Evolutionary conservation across 345 rosid genomes (phyloP), one percentile per base, ranked within the genome.

Genomic region (Salix dunnii): DNA sequence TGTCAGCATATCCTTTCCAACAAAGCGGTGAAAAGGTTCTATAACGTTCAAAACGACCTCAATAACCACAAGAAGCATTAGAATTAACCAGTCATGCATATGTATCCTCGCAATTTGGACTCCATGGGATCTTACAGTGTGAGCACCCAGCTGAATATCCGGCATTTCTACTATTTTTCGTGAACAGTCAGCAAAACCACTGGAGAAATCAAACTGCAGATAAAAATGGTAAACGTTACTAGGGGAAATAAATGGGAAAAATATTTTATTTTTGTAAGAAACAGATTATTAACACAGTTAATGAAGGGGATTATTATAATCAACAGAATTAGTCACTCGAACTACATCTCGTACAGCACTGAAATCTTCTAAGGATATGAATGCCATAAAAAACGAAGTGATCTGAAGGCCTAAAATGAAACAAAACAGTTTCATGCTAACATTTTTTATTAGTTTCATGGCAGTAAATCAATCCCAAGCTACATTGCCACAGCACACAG

Each of bases 21-120:
- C 92, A 82, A 95, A 95, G 30, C 97, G 97, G 77, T 93, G 93
- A 86, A 95, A 91, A 17, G 97, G 99, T 75, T 91, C 93, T 28
- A 95, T 88, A 25, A 90, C 78, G 73, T 89, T 90, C 77, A 95
- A 84, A 82, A 85, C 79, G 75, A 82, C 51, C 27, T 84, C 96
- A 60, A 93, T 83, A 70, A 86, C 85, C 51, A 79, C 82, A 20
- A 93, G 93, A 67, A 93, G 87, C 23, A 90, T 4, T 73, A 95
- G 96, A 86, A 93, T 91, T 74, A 93, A 79, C 98, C 97, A 95
- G 80, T 93, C 99, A 85, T 91, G 90, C 93, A 84, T 86, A 82
- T 95, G 98, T 30, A 76, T 72, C 87, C 90, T 88, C 31, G 95
- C 92, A 62, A 93, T 89, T 71, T 82, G 81, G 74, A 80, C 75